Evolutionary conservation across 2,329 filamentous ascomycete genomes (phyloP).

Genomic region (Trichoderma harzianum): DNA sequence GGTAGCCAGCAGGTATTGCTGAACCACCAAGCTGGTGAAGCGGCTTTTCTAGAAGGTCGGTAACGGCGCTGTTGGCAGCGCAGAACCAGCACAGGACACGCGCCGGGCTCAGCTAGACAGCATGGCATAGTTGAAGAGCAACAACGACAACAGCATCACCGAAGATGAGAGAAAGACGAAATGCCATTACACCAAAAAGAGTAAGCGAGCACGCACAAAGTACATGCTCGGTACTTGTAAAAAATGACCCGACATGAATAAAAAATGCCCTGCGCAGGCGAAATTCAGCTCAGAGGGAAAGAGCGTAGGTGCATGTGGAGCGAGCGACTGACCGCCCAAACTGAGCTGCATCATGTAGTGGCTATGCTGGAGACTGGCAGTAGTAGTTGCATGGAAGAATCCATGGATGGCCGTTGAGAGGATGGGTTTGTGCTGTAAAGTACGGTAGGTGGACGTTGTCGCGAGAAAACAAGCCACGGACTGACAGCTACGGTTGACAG

Average conservation of each 20-base stretch:
- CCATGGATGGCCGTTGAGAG: background rate
- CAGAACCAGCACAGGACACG: background rate
- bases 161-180: background rate
- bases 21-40: slow-evolving; percentile 24
- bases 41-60: slow-evolving; percentile 15
- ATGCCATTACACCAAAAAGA: background rate
- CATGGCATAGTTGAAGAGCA: background rate
- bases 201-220: slow-evolving; percentile 15
- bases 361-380: slow-evolving; percentile 8
- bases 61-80: background rate
- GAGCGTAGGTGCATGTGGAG: slow-evolving; percentile 7
- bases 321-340: slow-evolving; percentile 15
- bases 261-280: background rate
- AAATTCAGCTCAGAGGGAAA: background rate
- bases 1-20: slow-evolving; percentile 26
- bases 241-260: background rate
- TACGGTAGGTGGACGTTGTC: background rate
- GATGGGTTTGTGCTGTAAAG: background rate
- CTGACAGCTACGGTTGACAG: background rate
- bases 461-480: background rate
- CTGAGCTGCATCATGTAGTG: slow-evolving; percentile 6
- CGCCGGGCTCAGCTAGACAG: background rate
- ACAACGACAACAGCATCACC: background rate
- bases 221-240: background rate
- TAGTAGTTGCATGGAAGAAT: background rate